Conservation (phyloP, 805 yeast species). For the Komagataella kurtzmanii region DNA sequence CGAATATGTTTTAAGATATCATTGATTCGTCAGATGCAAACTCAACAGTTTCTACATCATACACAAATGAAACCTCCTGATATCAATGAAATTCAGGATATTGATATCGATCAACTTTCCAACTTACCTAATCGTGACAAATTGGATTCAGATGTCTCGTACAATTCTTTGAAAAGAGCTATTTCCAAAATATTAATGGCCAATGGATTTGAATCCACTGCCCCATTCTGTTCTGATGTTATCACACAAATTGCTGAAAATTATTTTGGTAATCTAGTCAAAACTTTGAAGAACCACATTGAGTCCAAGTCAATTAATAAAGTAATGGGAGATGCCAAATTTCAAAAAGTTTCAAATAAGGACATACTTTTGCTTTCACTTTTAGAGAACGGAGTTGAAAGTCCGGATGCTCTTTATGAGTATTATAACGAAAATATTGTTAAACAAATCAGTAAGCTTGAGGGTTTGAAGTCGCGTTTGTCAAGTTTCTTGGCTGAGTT, state of each 20-base stretch:
- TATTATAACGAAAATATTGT: slow-evolving; percentile 62
- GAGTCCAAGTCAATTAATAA: slow-evolving; percentile 46
- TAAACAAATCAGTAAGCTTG: slow-evolving; percentile 56
- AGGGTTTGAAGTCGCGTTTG: slow-evolving; percentile 54
- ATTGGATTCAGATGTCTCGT: slow-evolving; percentile 45
- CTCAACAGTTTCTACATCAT: slow-evolving; percentile 61
- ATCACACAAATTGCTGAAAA: slow-evolving; percentile 76
- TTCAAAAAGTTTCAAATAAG: slow-evolving; percentile 12
- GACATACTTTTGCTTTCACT: slow-evolving; percentile 50
- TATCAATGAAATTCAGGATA: slow-evolving; percentile 38
- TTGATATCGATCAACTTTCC: slow-evolving; percentile 77
- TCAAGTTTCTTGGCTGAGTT: slow-evolving; percentile 65
- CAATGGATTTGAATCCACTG: slow-evolving; percentile 80
- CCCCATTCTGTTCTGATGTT: slow-evolving; percentile 63
- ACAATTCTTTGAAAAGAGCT: slow-evolving; percentile 50
- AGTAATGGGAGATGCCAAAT: slow-evolving; percentile 12
- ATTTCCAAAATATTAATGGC: slow-evolving; percentile 79
- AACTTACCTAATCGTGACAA: slow-evolving; percentile 58
- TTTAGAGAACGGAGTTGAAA: slow-evolving; percentile 75
- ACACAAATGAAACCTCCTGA: slow-evolving; percentile 63
- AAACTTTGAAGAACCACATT: slow-evolving; percentile 53
- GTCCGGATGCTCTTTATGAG: slow-evolving; percentile 61
- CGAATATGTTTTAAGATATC: slow-evolving; percentile 81
- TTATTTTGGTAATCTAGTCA: slow-evolving; percentile 62
- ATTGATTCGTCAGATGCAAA: slow-evolving; percentile 82